Base-by-base conservation (phyloP, 2,329 filamentous ascomycete species). In the Aurifilum marmelostoma region DNA sequence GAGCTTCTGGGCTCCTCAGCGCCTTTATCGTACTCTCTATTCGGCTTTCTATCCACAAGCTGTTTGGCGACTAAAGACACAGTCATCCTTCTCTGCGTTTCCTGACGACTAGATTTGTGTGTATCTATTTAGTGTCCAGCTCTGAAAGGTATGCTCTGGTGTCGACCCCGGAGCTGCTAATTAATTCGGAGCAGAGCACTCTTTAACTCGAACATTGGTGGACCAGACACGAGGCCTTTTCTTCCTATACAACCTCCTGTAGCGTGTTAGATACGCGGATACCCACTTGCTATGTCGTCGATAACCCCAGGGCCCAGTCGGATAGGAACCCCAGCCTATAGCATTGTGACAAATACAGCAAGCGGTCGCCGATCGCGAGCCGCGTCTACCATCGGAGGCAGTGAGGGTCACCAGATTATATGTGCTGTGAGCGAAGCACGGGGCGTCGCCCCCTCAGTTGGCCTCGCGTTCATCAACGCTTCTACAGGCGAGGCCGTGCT, bases 381-480 rank as follows among this genome's bases (percentile, higher is more conserved):
- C 1, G 75, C 78, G 4, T 78, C 71, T 70, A 80, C 82, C 9
- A 73, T 85, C 8, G 84, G 84, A 63, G 79, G 80, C 9, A 81
- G 80, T 16, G 86, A 88, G 41, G 77, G 80, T 32, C 90, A 95
- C 74, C 88, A 91, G 71, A 88, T 97, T 66, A 83, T 97, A n/a
- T 98, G 95, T 78, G 94, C 95, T 4, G 80, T 97, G 63, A 92
- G 89, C 74, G 94, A 97, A 77, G 93, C 92, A 58, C 91, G 94
- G n/a, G 93, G 93, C 6, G 87, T 97, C 5, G 90, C 92, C 29
- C 93, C 94, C 0, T 91, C 90, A 0, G 90, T 98, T 1, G 94
- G 95, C 0, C 83, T 97, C 54, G 92, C 93, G 2, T 94, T 97
- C 75, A 84, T 97, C 76, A 97, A 98, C 75, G 84, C 97, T 3